Conservation (phyloP, 2,329 filamentous ascomycete genomes). For the Dothiorella sarmentorum region DNA sequence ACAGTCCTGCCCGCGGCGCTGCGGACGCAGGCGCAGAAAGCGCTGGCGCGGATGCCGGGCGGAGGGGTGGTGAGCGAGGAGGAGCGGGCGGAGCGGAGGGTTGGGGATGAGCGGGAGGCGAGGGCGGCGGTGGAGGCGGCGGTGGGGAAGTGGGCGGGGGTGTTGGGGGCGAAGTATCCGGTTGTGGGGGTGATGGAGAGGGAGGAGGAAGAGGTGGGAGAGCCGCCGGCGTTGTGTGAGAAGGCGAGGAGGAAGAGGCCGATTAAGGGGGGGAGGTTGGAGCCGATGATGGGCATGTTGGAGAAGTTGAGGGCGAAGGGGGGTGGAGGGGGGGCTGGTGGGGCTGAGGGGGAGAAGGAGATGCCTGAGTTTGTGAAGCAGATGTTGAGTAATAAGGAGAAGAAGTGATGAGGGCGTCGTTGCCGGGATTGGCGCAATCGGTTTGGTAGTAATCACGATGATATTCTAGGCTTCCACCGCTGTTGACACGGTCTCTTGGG, state of each 20-base stretch:
- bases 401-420: not conserved
- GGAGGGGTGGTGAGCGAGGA: conserved; percentile 22
- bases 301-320: not conserved
- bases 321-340: not conserved
- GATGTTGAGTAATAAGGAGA: conserved; percentile 1
- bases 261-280: conserved; percentile 29
- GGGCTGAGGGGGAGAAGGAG: not conserved
- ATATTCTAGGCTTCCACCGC: not conserved
- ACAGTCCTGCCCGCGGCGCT: conserved; percentile 13
- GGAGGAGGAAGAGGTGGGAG: conserved; percentile 21
- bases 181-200: conserved; percentile 24
- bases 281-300: conserved; percentile 15
- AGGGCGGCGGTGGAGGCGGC: not conserved
- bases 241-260: conserved; percentile 30
- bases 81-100: conserved; percentile 23
- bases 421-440: not conserved
- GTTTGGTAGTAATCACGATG: not conserved
- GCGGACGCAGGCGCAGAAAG: not conserved
- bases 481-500: not conserved
- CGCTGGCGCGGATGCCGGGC: not conserved
- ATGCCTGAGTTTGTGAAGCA: not conserved
- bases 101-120: conserved; percentile 22
- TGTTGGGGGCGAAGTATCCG: conserved; percentile 27
- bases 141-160: conserved; percentile 14
- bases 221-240: conserved; percentile 21